Percentiles rank a stretch among this genome's conserved stretches.
Conservation (phyloP, 768 basidiomycete genomes). For the Lepiota brunneoincarnata region DNA sequence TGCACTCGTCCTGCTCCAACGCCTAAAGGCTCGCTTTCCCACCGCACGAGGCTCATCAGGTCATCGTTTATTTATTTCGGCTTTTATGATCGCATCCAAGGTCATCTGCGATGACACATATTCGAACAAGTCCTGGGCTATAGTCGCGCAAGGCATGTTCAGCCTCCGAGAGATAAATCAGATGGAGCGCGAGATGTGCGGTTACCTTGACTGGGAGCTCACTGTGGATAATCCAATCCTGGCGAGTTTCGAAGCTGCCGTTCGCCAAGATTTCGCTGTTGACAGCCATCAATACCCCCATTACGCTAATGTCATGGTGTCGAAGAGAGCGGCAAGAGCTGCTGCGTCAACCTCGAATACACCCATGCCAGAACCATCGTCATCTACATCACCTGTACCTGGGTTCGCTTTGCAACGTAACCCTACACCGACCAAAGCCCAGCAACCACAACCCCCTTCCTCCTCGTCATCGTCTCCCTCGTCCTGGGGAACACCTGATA, state of each 20-base stretch:
- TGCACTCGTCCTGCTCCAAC: conserved; percentile 65
- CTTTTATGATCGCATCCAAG: conserved; percentile 90
- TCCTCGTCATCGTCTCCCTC: conserved; percentile 27
- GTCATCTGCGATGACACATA: conserved; percentile 95
- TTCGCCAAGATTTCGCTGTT: conserved; percentile 55
- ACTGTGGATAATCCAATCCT: conserved; percentile 68
- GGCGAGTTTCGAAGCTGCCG: conserved; percentile 56
- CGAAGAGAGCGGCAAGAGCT: conserved; percentile 53
- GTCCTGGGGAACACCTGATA: conserved; percentile 17
- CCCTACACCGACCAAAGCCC: conserved; percentile 24
- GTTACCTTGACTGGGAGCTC: conserved; percentile 91
- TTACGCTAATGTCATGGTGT: conserved; percentile 59
- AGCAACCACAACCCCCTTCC: conserved; percentile 24
- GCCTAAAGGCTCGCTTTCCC: conserved; percentile 89
- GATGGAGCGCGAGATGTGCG: conserved; percentile 93
- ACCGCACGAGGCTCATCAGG: conserved; percentile 88
- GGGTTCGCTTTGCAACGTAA: conserved; percentile 39
- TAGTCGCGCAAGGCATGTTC: conserved; percentile 89
- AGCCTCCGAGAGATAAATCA: conserved; percentile 88
- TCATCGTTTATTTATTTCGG: conserved; percentile 86
- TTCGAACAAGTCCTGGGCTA: conserved; percentile 90
- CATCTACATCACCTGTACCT: conserved; percentile 47
- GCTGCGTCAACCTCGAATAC: conserved; percentile 37
- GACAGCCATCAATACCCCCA: conserved; percentile 57
- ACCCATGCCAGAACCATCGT: conserved; percentile 39